Evolutionary conservation across 139 green algal species (phyloP).

Genomic region (Volvox reticuliferus): DNA sequence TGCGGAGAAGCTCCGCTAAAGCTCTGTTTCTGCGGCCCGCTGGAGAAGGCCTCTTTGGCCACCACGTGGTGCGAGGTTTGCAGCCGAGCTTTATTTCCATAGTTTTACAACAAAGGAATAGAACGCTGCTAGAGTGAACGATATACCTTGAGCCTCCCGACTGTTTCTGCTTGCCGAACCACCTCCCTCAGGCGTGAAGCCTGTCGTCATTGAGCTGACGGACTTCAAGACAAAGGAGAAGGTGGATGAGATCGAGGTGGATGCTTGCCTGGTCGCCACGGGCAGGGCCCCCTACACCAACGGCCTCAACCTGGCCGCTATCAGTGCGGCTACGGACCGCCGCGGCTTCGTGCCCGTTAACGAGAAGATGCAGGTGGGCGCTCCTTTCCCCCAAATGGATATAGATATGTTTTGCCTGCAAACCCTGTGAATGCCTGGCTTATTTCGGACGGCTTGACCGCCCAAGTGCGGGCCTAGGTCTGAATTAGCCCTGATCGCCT

Average conservation of each 20-base stretch:
- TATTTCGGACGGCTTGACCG: no score
- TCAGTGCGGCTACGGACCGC: slow-evolving; percentile 88
- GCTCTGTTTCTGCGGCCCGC: no score
- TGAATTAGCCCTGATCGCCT: not conserved
- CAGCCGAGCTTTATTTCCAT: no score
- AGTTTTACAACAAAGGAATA: no score
- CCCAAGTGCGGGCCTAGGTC: no score
- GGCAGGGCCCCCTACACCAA: slow-evolving; percentile 76
- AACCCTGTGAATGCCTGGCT: not conserved
- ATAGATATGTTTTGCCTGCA: not conserved
- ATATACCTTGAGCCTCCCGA: no score
- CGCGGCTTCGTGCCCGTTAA: slow-evolving; percentile 96
- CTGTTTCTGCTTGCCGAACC: not conserved
- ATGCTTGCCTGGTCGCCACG: slow-evolving; percentile 96
- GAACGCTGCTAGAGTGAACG: not conserved
- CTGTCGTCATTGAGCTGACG: slow-evolving; percentile 96
- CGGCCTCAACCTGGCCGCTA: slow-evolving; percentile 85
- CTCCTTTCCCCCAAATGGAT: not conserved
- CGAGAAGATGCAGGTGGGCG: slow-evolving; percentile 91
- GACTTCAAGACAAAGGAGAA: slow-evolving; percentile 99
- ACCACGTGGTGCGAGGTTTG: no score
- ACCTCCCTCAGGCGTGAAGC: slow-evolving; percentile 85
- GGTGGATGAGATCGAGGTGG: slow-evolving; percentile 95
- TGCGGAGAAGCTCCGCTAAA: no score
- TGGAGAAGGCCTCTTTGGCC: no score